phyloP scores from a whole-genome alignment of 2,329 filamentous ascomycete genomes.

The Bisporella sp. region DNA sequence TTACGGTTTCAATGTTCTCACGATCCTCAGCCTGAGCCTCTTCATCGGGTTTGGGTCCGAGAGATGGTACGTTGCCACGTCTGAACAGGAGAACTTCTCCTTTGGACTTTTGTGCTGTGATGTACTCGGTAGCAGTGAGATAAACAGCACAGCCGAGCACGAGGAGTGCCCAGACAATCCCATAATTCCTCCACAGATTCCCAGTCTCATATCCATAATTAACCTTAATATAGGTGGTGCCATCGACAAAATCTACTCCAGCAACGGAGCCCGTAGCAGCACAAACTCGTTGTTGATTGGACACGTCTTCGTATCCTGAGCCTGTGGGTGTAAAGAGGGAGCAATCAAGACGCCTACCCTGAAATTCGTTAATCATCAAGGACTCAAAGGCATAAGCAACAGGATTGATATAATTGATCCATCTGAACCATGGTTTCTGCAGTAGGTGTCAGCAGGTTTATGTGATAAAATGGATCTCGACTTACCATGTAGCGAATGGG shows the following conservation, averaged over 20 bases:
- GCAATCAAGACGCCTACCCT: constrained; percentile 17
- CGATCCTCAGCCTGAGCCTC: constrained; percentile 15
- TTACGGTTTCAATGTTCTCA: constrained; percentile 32
- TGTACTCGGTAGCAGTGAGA: constrained; percentile 57
- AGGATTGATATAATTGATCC: constrained; percentile 65
- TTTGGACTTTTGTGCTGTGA: constrained; percentile 64
- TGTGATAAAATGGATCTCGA: too few relatives aligned
- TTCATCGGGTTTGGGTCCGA: constrained; percentile 12
- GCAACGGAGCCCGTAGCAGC: constrained; percentile 48
- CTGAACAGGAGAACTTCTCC: constrained; percentile 73
- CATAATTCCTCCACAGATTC: constrained; percentile 66
- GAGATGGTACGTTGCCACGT: constrained; percentile 46
- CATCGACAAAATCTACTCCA: constrained; percentile 45
- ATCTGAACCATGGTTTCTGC: constrained; percentile 43
- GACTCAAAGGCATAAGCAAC: constrained; percentile 61
- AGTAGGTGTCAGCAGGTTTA: too few relatives aligned
- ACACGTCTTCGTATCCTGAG: constrained; percentile 12
- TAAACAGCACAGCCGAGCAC: constrained; percentile 55
- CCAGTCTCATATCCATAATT: constrained; percentile 49
- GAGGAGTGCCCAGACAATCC: constrained; percentile 60
- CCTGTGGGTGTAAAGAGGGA: constrained; percentile 18
- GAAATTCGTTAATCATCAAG: constrained; percentile 78
- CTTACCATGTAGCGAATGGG: constrained; percentile 41
- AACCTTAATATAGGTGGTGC: constrained; percentile 49
- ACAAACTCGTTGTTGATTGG: constrained; percentile 37